phyloP scores from a whole-genome alignment of 1,139 yeast species.

The Nakaseomyces delphensis region DNA sequence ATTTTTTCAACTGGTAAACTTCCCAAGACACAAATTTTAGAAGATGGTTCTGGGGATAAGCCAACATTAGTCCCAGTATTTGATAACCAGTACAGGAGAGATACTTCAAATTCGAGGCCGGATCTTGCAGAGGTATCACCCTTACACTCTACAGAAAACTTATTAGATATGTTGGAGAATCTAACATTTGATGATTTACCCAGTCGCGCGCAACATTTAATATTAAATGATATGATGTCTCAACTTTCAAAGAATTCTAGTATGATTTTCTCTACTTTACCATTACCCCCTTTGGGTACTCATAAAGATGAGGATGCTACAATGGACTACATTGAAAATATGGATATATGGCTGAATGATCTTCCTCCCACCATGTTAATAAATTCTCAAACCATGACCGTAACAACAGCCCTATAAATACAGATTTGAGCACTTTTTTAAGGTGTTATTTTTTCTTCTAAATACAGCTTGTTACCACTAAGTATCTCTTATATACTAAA shows the following conservation, averaged over 20 bases:
- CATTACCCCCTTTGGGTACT: constrained; percentile 79
- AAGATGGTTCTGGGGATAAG: constrained; percentile 56
- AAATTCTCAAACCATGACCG: constrained; percentile 90
- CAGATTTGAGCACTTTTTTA: too few species aligned
- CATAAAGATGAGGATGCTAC: constrained; percentile 62
- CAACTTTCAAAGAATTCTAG: constrained; percentile 52
- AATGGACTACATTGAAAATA: constrained; percentile 62
- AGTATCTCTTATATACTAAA: too few species aligned
- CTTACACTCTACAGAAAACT: constrained; percentile 23
- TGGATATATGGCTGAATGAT: constrained; percentile 72
- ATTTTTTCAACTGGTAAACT: constrained; percentile 71
- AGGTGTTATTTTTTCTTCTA: too few species aligned
- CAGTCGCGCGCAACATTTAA: constrained; percentile 82
- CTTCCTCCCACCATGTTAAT: constrained; percentile 74
- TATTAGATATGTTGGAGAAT: constrained; percentile 33
- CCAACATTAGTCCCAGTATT: constrained; percentile 49
- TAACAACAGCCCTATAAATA: constrained; percentile 71
- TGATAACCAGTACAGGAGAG: constrained; percentile 23
- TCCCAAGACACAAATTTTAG: constrained; percentile 63
- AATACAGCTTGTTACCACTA: too few species aligned
- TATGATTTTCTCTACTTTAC: constrained; percentile 78
- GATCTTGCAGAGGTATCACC: constrained; percentile 21
- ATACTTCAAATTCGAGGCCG: constrained; percentile 8
- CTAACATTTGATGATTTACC: constrained; percentile 76
- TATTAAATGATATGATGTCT: constrained; percentile 77